phyloP scores from a whole-genome alignment of 352 stramenopile genomes.

The Phytophthora pseudosyringae region DNA sequence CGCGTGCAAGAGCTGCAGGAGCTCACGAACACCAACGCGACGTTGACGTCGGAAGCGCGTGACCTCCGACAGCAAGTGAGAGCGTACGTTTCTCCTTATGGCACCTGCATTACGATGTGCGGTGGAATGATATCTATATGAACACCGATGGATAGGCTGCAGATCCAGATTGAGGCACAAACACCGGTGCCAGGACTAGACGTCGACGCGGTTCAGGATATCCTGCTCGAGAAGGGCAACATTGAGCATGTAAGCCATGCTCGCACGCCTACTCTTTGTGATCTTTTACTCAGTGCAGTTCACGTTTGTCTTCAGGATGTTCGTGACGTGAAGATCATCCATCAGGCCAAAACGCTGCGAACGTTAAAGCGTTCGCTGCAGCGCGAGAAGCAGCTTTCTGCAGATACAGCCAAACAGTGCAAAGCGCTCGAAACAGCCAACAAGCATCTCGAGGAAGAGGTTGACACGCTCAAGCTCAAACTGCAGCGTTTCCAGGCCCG shows the following conservation, averaged over 20 bases:
- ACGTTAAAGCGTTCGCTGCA: slow-evolving; percentile 64
- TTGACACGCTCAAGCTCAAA: slow-evolving; percentile 70
- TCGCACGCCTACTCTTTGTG: background rate
- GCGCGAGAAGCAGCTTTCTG: slow-evolving; percentile 60
- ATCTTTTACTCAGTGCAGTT: slow-evolving; percentile 4
- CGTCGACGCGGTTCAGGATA: slow-evolving; percentile 54
- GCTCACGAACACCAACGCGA: slow-evolving; percentile 65
- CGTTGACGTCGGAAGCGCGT: slow-evolving; percentile 46
- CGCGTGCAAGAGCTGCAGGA: slow-evolving; percentile 62
- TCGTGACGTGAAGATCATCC: slow-evolving; percentile 79
- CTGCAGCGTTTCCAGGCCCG: slow-evolving; percentile 57
- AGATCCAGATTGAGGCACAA: slow-evolving; percentile 77
- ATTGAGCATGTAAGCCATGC: slow-evolving; percentile 53
- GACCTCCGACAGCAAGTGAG: slow-evolving; percentile 71
- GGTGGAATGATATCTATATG: background rate
- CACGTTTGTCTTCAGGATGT: slow-evolving; percentile 53
- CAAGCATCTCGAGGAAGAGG: slow-evolving; percentile 56
- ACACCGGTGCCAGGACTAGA: slow-evolving; percentile 69
- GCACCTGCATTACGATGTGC: slow-evolving; percentile 23
- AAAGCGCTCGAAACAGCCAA: slow-evolving; percentile 45
- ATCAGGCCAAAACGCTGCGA: slow-evolving; percentile 75
- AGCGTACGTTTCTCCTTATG: slow-evolving; percentile 34
- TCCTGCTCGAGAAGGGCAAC: slow-evolving; percentile 66
- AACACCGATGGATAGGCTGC: slow-evolving; percentile 41
- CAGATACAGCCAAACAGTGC: slow-evolving; percentile 46